Conservation (phyloP, 495 filamentous ascomycete species). For the Aspergillus heteromorphus region DNA sequence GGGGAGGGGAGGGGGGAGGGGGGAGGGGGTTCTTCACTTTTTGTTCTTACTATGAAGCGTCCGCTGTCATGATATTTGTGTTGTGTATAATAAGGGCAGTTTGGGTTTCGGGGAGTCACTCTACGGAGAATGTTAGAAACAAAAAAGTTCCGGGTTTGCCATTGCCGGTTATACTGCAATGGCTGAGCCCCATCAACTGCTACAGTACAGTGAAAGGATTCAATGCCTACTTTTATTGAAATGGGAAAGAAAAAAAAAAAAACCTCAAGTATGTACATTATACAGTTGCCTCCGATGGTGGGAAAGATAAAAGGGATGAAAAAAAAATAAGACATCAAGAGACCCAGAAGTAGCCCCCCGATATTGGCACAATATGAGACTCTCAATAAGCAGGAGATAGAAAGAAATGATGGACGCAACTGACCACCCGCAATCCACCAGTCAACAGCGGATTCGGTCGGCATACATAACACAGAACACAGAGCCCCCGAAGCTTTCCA, state of each 20-base stretch:
- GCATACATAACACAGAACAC: background rate
- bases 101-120: background rate
- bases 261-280: constrained; percentile 19
- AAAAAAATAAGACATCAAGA: constrained; percentile 17
- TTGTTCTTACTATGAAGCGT: background rate
- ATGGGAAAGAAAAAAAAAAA: too few relatives aligned
- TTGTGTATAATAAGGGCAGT: background rate
- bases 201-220: background rate
- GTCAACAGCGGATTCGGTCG: constrained; percentile 1
- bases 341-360: constrained; percentile 15
- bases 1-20: too few relatives aligned
- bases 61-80: background rate
- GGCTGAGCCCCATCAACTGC: background rate
- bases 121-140: background rate
- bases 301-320: constrained; percentile 6
- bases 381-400: constrained; percentile 5
- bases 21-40: background rate
- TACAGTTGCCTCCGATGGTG: constrained; percentile 18
- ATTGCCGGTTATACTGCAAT: background rate
- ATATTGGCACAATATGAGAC: constrained; percentile 19
- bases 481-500: background rate
- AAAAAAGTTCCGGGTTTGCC: background rate
- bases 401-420: background rate
- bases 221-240: constrained; percentile 17
- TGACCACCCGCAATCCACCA: background rate